Percentiles rank a stretch among this genome's conserved stretches.
phyloP scores from a whole-genome alignment of 352 stramenopile genomes.

The Pythium biforme region DNA sequence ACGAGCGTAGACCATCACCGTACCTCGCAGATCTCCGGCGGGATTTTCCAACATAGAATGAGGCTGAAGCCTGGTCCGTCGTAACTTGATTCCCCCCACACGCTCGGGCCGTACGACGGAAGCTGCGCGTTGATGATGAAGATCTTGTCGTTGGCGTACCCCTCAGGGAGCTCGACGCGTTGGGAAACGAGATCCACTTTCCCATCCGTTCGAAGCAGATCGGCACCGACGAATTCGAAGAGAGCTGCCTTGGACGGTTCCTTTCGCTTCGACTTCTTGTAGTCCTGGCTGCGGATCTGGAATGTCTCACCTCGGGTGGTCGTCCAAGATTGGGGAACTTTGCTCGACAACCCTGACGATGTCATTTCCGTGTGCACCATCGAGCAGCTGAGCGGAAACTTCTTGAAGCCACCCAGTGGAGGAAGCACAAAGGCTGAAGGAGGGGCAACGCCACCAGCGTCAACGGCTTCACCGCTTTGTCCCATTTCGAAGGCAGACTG shows the following conservation, averaged over 20 bases:
- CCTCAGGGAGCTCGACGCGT: conserved; percentile 58
- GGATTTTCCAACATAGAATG: conserved; percentile 82
- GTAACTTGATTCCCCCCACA: conserved; percentile 63
- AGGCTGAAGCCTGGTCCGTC: conserved; percentile 76
- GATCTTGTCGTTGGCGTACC: conserved; percentile 54
- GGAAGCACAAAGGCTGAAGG: conserved; percentile 1
- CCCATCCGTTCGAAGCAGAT: conserved; percentile 62
- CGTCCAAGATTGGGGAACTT: conserved; percentile 54
- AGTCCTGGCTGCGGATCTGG: conserved; percentile 65
- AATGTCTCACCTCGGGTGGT: conserved; percentile 60
- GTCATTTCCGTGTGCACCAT: conserved; percentile 54
- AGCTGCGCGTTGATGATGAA: conserved; percentile 86
- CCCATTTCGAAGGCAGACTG: neutral
- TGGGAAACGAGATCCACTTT: conserved; percentile 80
- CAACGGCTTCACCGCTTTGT: neutral
- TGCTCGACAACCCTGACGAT: conserved; percentile 44
- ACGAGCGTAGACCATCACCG: neutral
- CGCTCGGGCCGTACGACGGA: conserved; percentile 69
- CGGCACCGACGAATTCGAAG: conserved; percentile 77
- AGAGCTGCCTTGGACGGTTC: conserved; percentile 54
- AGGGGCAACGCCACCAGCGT: neutral
- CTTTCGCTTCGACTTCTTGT: conserved; percentile 84
- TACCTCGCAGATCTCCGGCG: conserved; percentile 56
- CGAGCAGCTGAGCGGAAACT: conserved; percentile 55
- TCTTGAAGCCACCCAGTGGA: conserved; percentile 28